phyloP scores from a whole-genome alignment of 352 stramenopile species.

The Pythium myriotylum region DNA sequence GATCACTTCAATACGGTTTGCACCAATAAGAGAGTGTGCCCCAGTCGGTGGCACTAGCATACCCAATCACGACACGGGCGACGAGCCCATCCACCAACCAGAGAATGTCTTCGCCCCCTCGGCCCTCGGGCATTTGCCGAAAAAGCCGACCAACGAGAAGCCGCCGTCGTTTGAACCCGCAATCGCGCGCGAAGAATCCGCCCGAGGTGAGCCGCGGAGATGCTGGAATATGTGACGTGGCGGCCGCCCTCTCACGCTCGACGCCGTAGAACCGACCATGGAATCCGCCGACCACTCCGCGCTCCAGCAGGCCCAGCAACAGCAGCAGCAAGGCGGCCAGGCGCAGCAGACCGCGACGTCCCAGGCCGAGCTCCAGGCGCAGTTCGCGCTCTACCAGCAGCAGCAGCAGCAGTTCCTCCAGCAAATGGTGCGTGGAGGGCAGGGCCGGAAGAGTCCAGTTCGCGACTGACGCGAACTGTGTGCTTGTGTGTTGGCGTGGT shows the following conservation, averaged over 20 bases:
- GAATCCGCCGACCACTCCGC: slow-evolving; percentile 33
- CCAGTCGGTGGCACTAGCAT: slow-evolving; percentile 39
- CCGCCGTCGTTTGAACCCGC: slow-evolving; percentile 28
- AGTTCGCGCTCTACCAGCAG: slow-evolving; percentile 76
- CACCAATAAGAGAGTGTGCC: slow-evolving; percentile 19
- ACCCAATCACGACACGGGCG: slow-evolving; percentile 30
- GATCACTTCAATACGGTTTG: not conserved
- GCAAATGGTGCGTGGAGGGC: slow-evolving; percentile 60
- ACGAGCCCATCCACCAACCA: slow-evolving; percentile 41
- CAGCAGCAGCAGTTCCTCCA: slow-evolving; percentile 81
- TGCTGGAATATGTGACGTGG: slow-evolving; percentile 19
- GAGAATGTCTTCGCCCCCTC: slow-evolving; percentile 15
- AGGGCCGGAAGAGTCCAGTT: not conserved
- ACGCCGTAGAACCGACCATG: slow-evolving; percentile 6
- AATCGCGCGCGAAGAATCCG: slow-evolving; percentile 21
- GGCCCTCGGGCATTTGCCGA: slow-evolving; percentile 41
- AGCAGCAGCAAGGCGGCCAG: slow-evolving; percentile 18
- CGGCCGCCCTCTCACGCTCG: not conserved
- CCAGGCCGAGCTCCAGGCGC: slow-evolving; percentile 36
- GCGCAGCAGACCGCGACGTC: slow-evolving; percentile 19
- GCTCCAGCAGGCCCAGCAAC: slow-evolving; percentile 23
- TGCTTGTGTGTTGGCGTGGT: slow-evolving; percentile 14
- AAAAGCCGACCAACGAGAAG: slow-evolving; percentile 47
- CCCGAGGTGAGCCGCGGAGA: slow-evolving; percentile 1
- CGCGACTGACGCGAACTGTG: slow-evolving; percentile 3